phyloP scores from a whole-genome alignment of 345 rosid species.

The Citrus medica region DNA sequence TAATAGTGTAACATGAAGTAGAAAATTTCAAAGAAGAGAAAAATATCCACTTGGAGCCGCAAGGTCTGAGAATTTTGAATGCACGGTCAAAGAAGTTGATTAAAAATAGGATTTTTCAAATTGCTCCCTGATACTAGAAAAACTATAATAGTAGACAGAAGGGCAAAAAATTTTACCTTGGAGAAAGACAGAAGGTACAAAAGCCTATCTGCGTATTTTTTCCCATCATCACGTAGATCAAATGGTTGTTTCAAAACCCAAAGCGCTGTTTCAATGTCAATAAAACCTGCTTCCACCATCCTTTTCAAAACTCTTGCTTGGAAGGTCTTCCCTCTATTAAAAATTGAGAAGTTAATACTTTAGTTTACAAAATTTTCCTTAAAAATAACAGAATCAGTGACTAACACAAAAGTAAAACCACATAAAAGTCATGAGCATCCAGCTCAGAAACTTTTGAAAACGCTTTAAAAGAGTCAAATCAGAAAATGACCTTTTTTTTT shows the following conservation, averaged over 20 bases:
- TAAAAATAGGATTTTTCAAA: neutral
- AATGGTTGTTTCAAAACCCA: constrained; percentile 14
- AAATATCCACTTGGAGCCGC: neutral
- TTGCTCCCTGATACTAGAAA: neutral
- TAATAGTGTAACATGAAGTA: too few relatives aligned
- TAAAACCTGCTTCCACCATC: constrained; percentile 28
- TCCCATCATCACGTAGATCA: constrained; percentile 6
- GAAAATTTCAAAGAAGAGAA: too few relatives aligned
- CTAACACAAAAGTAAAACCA: neutral
- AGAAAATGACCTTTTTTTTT: neutral
- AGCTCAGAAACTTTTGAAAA: neutral
- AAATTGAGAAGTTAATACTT: neutral
- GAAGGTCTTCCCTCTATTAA: constrained; percentile 26
- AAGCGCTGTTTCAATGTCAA: constrained; percentile 21
- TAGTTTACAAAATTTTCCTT: neutral
- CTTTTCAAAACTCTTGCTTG: constrained; percentile 33
- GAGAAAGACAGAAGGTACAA: constrained; percentile 12
- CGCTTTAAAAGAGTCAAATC: neutral
- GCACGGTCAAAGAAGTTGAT: neutral
- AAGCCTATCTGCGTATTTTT: constrained; percentile 13
- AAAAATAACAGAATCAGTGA: neutral
- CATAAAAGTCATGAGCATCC: neutral
- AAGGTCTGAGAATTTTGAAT: neutral
- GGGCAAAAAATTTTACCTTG: constrained; percentile 3
- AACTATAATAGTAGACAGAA: neutral